A percentile compares a stretch with the other conserved stretches of the same genome.
phyloP scores from a whole-genome alignment of 148 eudicot genomes.

The Mesembryanthemum crystallinum region DNA sequence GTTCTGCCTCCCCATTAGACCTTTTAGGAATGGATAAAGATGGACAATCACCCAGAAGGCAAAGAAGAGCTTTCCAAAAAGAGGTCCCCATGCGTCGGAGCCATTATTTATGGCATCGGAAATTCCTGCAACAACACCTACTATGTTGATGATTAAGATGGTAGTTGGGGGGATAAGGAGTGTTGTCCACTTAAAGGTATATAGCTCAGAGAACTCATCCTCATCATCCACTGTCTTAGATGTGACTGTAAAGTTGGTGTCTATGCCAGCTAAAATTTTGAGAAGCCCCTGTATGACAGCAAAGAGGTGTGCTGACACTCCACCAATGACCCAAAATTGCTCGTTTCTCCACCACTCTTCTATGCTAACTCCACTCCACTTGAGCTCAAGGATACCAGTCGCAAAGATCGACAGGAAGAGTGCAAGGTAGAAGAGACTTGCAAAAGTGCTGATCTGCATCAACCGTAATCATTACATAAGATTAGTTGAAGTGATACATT shows the following conservation, averaged over 20 bases:
- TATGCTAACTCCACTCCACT: conserved; percentile 98
- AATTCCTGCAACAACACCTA: conserved; percentile 98
- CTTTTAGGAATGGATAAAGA: conserved; percentile 95
- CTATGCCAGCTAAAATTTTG: conserved; percentile 86
- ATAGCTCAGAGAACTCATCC: conserved; percentile 72
- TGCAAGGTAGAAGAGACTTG: conserved; percentile 94
- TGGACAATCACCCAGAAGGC: conserved; percentile 97
- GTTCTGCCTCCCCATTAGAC: conserved; percentile 94
- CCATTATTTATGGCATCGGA: conserved; percentile 97
- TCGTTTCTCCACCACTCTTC: conserved; percentile 99
- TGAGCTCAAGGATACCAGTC: conserved; percentile 93
- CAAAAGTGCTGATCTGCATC: conserved; percentile 89
- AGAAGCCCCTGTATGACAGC: conserved; percentile 93
- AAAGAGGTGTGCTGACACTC: conserved; percentile 92
- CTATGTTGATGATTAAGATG: conserved; percentile 74
- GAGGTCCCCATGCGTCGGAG: conserved; percentile 92
- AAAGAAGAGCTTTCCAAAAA: conserved; percentile 94
- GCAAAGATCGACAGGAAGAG: conserved; percentile 80
- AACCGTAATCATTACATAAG: conserved; percentile 2
- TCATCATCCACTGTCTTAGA: conserved; percentile 90
- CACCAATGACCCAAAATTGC: conserved; percentile 98
- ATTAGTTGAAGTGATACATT: conserved; percentile 9
- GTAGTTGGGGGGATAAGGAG: conserved; percentile 96
- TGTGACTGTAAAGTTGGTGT: conserved; percentile 92
- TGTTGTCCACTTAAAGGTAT: conserved; percentile 96